Conservation (phyloP, 2,329 filamentous ascomycete genomes). For the Exophiala mesophila region DNA sequence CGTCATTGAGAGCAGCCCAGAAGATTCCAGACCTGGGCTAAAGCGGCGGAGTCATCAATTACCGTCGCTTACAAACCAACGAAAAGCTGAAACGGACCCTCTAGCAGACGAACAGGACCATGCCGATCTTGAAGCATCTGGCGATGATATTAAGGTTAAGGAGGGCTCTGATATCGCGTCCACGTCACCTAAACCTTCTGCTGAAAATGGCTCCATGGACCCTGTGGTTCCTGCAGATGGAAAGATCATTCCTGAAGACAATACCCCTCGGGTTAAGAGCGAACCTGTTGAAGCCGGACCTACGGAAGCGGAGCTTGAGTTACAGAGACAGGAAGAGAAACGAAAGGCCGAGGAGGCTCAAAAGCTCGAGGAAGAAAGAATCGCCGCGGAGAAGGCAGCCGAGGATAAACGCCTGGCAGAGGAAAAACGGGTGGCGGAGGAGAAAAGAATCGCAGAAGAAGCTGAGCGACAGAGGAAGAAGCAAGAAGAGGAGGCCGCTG, state of each 20-base stretch:
- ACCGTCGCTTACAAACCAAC: slow-evolving; percentile 4
- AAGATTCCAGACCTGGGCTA: slow-evolving; percentile 25
- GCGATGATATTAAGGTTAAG: background rate
- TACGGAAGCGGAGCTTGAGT: slow-evolving; percentile 13
- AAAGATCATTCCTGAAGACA: slow-evolving; percentile 7
- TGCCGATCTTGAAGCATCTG: slow-evolving; percentile 10
- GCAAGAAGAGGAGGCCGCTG: slow-evolving; percentile 14
- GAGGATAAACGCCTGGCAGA: slow-evolving; percentile 1
- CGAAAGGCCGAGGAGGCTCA: slow-evolving; percentile 11
- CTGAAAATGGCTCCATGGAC: slow-evolving; percentile 4
- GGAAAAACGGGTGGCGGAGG: background rate
- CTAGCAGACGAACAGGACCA: slow-evolving; percentile 1
- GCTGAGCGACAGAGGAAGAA: slow-evolving; percentile 7
- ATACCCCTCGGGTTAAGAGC: slow-evolving; percentile 14
- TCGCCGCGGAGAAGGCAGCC: slow-evolving; percentile 1
- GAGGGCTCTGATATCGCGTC: background rate
- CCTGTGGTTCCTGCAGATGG: slow-evolving; percentile 24
- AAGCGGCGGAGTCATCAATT: slow-evolving; percentile 13
- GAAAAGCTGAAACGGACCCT: slow-evolving; percentile 2
- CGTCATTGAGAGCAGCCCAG: slow-evolving; percentile 37
- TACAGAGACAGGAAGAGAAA: slow-evolving; percentile 17
- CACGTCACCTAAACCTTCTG: background rate
- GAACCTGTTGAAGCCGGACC: slow-evolving; percentile 21
- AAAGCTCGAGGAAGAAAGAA: slow-evolving; percentile 7
- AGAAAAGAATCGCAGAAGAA: slow-evolving; percentile 6